phyloP scores from a whole-genome alignment of 1,139 yeast genomes.

The Pichia sp. region DNA sequence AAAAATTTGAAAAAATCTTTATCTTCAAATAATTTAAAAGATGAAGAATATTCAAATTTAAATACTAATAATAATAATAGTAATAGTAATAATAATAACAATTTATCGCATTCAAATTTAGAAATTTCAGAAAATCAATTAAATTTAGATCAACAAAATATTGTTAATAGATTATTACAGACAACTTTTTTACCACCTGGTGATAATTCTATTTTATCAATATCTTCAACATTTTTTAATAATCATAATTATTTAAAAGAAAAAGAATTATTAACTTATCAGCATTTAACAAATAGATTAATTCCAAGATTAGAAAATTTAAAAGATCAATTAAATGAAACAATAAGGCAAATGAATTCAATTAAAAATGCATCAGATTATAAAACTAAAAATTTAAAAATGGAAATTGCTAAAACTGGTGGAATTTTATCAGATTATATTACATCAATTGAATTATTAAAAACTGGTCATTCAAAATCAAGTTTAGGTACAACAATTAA shows the following conservation, averaged over 20 bases:
- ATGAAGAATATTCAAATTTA: slow-evolving; percentile 12
- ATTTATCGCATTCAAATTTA: neutral
- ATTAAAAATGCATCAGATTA: slow-evolving; percentile 44
- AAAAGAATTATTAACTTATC: slow-evolving; percentile 44
- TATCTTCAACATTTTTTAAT: slow-evolving; percentile 41
- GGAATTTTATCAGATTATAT: slow-evolving; percentile 41
- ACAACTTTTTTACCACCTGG: slow-evolving; percentile 47
- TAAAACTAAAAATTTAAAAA: slow-evolving; percentile 42
- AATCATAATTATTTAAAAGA: slow-evolving; percentile 40
- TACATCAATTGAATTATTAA: slow-evolving; percentile 32
- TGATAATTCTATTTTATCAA: slow-evolving; percentile 44
- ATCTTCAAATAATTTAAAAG: slow-evolving; percentile 13
- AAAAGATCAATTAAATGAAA: slow-evolving; percentile 56
- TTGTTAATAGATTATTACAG: slow-evolving; percentile 26
- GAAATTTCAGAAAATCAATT: slow-evolving; percentile 5
- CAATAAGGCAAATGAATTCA: slow-evolving; percentile 60
- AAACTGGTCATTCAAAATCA: slow-evolving; percentile 29
- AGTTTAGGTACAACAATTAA: slow-evolving; percentile 27
- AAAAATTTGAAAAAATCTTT: slow-evolving; percentile 23
- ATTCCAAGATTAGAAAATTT: slow-evolving; percentile 68
- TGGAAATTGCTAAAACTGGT: slow-evolving; percentile 52
- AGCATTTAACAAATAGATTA: slow-evolving; percentile 50
- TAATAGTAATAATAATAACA: neutral
- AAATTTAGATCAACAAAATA: slow-evolving; percentile 11
- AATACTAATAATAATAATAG: neutral